Evolutionary conservation across 257 asterid genomes (phyloP), one percentile per base, ranked within the genome.

Genomic region (Penstemon davidsonii): DNA sequence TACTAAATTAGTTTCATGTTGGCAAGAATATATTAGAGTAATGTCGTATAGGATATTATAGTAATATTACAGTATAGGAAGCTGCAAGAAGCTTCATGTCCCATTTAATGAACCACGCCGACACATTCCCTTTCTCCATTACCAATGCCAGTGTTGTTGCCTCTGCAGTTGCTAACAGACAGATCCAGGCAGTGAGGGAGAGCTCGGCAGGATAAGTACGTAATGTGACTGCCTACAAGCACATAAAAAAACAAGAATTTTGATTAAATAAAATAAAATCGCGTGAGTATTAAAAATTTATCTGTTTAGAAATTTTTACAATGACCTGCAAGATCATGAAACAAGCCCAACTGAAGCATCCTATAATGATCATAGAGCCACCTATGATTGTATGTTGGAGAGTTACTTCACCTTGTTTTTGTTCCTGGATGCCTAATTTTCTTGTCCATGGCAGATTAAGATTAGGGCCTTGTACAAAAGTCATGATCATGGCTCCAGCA

Each of bases 401-500:
- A 68, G 55, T 71, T 9, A 87, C 64, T 72, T 73, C 78, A 18
- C 72, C 68, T 10, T 72, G 80, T 61, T 67, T 86, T 43, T 73
- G 82, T 3, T 70, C 66, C 4, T 64, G 76, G 47, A 3, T 70
- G 43, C 8, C 18, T 40, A 65, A 60, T 42, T 50, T 78, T 39
- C 70, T 79, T 0, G 96, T 86, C 99, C 99, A 91, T 8, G 95
- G 95, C 3, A 94, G 75, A 9, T 70, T 68, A 4, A 94, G 46
- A 38, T 78, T 41, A 0, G 97, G 97, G 40, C 99, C 99, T 43
- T 60, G 74, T n/a, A 91, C 75, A 6, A 94, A 58, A 0, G 97
- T 94, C 99, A 94, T 94, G 75, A 94, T 62, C 99, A 94, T 94
- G 67, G 99, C 99, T 60, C 99, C 99, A 9, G 83, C 99, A 0